Evolutionary conservation across 169 alveolate species (phyloP).

Genomic region (Cyclospora cayetanensis): DNA sequence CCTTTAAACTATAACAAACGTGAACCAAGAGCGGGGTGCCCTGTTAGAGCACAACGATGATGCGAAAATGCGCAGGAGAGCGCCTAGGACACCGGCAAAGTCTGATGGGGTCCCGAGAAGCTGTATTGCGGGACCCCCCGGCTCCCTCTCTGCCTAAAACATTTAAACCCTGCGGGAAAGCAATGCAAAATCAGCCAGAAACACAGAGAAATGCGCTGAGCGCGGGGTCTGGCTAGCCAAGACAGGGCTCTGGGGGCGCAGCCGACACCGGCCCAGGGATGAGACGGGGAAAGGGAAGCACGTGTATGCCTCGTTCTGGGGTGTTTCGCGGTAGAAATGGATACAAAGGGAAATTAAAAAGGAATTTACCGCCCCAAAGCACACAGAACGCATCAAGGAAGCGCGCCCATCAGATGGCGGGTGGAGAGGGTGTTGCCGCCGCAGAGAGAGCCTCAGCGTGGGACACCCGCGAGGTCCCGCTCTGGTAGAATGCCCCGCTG

Average conservation of each 20-base stretch:
- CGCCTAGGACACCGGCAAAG: too few species aligned
- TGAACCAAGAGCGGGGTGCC: too few species aligned
- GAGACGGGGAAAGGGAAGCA: not conserved
- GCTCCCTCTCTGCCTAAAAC: conserved; percentile 6
- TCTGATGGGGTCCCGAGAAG: too few species aligned
- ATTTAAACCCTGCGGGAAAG: conserved; percentile 5
- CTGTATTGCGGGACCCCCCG: not conserved
- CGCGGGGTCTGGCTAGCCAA: conserved; percentile 49
- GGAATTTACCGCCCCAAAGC: not conserved
- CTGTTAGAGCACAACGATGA: too few species aligned
- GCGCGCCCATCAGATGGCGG: not conserved
- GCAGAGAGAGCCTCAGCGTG: too few species aligned
- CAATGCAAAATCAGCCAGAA: not conserved
- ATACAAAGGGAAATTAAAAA: not conserved
- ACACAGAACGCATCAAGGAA: not conserved
- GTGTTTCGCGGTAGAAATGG: not conserved
- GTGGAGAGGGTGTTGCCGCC: conserved; percentile 14
- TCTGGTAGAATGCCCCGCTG: too few species aligned
- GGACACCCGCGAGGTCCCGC: too few species aligned
- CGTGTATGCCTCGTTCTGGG: not conserved
- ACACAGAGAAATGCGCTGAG: conserved; percentile 1
- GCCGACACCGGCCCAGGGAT: conserved; percentile 41
- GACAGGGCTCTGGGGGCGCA: conserved; percentile 60
- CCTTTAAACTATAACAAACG: too few species aligned
- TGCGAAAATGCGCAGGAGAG: too few species aligned